Evolutionary conservation across 2,329 filamentous ascomycete species (phyloP), one percentile per base, ranked within the genome.

Genomic region (Fusarium sp.): DNA sequence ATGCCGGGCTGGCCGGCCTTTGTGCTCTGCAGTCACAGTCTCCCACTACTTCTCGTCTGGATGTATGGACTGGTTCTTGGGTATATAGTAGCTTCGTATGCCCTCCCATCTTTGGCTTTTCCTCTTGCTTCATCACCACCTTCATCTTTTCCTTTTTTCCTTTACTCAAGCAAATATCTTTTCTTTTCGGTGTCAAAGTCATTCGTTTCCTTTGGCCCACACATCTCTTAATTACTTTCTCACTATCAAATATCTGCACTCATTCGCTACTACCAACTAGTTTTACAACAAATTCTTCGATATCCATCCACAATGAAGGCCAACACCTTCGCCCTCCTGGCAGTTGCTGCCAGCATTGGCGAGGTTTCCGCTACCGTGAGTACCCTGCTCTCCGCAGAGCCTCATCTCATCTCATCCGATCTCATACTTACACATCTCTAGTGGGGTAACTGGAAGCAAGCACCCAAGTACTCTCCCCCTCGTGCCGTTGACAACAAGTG

Each of bases 401-500:
- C 32, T 35, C 52, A 57, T 33, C 30, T 20, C 11, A 54, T 15
- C 27, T 40, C 15, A 33, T 40, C n/a, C n/a, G 43, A 30, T 25
- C 37, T 32, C 6, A 14, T 43, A 54, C 71, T 70, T 35, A 72
- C 70, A 72, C 9, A 30, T 40, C 32, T 40, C 15, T 54, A 71
- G 72, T 78, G 68, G 64, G 76, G 75, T 50, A 63, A 70, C 33
- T 79, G 64, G 60, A 64, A 72, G 43, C 65, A 79, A 27, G 85
- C 85, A 60, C 77, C 81, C 64, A 81, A 86, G 69, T 97, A 91
- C 87, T 86, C 86, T 58, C 92, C 88, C 82, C 94, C 95, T 14
- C 84, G 85, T 68, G 95, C 94, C 87, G 90, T 89, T 79, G 86
- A 94, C 86, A 97, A 97, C 86, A 84, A 92, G 78, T 98, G 96